Conservation (phyloP, 1,284 basidiomycete species). For the Phlebopus sp. region DNA sequence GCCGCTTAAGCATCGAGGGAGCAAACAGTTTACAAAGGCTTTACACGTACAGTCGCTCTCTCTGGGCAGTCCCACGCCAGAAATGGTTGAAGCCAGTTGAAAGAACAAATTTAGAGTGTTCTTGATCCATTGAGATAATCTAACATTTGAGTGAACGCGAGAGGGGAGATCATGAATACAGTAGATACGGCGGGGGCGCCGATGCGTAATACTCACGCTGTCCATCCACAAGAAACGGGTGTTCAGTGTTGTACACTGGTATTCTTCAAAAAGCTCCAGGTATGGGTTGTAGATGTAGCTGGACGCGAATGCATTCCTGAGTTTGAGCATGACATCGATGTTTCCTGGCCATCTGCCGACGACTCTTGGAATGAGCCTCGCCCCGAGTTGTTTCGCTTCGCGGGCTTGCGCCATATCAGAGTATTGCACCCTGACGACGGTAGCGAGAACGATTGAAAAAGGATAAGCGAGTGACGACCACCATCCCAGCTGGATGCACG, state of each 20-base stretch:
- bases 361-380: constrained; percentile 52
- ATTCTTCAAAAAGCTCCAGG: constrained; percentile 62
- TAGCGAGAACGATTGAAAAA: constrained; percentile 41
- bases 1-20: constrained; percentile 1
- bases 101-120: constrained; percentile 63
- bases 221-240: constrained; percentile 64
- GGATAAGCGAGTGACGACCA: constrained; percentile 38
- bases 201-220: constrained; percentile 40
- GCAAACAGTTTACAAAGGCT: not conserved
- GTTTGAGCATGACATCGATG: constrained; percentile 58
- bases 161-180: not conserved
- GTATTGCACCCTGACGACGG: constrained; percentile 35
- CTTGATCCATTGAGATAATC: constrained; percentile 72
- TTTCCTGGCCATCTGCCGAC: constrained; percentile 72
- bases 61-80: constrained; percentile 59
- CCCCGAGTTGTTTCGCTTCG: constrained; percentile 47
- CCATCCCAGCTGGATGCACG: constrained; percentile 19
- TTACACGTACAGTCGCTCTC: constrained; percentile 56
- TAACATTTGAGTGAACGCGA: constrained; percentile 20
- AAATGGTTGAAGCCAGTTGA: constrained; percentile 65
- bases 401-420: constrained; percentile 36
- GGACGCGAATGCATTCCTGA: constrained; percentile 52
- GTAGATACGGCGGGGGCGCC: no score
- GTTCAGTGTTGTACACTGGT: constrained; percentile 66
- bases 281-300: constrained; percentile 63